Evolutionary conservation across 805 yeast genomes (phyloP), one percentile per base, ranked within the genome.

Genomic region (Candida cerambycidarum): DNA sequence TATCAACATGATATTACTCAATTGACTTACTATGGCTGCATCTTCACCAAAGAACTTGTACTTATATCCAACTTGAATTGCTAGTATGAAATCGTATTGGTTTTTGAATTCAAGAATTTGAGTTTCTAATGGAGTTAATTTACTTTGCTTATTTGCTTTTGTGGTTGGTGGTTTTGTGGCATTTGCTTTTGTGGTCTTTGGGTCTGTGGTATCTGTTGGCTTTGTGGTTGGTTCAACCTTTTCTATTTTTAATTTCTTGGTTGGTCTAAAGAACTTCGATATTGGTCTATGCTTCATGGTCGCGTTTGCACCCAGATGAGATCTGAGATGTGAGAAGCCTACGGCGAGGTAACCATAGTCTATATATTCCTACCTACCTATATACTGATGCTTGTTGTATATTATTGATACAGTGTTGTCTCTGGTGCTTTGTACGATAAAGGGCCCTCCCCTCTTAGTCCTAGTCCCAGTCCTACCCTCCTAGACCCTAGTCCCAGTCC

Each of bases 1-100:
- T 0, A 87, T 71, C 16, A 84, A 68, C 79, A 81, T 82, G 32
- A 87, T 84, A 46, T 84, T 81, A 25, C 89, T 61, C 10, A 83
- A 72, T 37, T 72, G 65, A 10, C 95, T 75, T 0, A 83, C 96
- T 4, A 67, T 65, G 11, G 69, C 72, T 0, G 98, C 97, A 63
- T 92, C 97, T 42, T 81, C 75, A 0, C 95, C 96, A 58, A 79
- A 88, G 47, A 90, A 82, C 55, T 86, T 87, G 65, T 81, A 93
- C 61, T 89, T 89, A 65, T 92, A 93, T 0, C 99, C 99, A 2
- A 87, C 95, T 58, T 93, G 93, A 18, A 92, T 73, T 0, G 93
- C 82, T 7, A 93, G 66, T 1, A 93, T 52, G 40, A 86, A 86
- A 51, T 88, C 96, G 39, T 56, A 56, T 1, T 62, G 54, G 5